A percentile compares a stretch with the other conserved stretches of the same genome.
Conservation (phyloP, 2,329 filamentous ascomycete species). For the Gaeumannomyces tritici region DNA sequence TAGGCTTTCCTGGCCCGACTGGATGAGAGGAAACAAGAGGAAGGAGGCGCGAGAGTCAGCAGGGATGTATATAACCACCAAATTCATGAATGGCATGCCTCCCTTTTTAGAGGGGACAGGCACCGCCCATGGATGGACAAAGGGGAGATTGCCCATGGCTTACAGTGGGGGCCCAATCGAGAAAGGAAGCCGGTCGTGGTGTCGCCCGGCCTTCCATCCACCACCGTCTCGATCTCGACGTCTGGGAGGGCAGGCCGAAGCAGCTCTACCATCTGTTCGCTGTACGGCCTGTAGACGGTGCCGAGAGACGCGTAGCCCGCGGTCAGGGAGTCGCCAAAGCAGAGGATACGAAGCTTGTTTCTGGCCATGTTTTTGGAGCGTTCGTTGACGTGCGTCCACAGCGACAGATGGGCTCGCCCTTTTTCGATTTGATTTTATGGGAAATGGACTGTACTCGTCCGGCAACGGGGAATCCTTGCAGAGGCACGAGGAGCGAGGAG, state of each 20-base stretch:
- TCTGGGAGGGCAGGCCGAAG: constrained; percentile 33
- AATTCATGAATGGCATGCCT: background rate
- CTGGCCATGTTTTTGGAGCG: constrained; percentile 7
- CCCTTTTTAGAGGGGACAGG: background rate
- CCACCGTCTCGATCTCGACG: constrained; percentile 15
- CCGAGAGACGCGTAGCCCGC: constrained; percentile 39
- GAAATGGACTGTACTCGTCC: too few relatives aligned
- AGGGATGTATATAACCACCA: too few relatives aligned
- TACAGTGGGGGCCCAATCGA: constrained; percentile 17
- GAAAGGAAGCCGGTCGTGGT: constrained; percentile 12
- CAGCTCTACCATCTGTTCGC: constrained; percentile 29
- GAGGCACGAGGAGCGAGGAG: too few relatives aligned
- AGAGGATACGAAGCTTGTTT: constrained; percentile 41
- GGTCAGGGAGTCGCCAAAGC: constrained; percentile 58
- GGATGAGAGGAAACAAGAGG: background rate
- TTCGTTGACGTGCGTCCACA: too few relatives aligned
- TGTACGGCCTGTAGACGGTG: constrained; percentile 41
- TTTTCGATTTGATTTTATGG: too few relatives aligned
- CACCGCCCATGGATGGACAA: background rate
- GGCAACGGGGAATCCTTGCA: too few relatives aligned
- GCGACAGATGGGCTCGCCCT: too few relatives aligned
- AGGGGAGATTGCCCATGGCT: background rate
- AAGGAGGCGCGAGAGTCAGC: background rate
- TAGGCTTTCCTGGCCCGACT: constrained; percentile 7
- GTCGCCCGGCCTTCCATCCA: constrained; percentile 18